Evolutionary conservation across 768 basidiomycete species (phyloP), one percentile per base, ranked within the genome.

Genomic region (Pholiota molesta): DNA sequence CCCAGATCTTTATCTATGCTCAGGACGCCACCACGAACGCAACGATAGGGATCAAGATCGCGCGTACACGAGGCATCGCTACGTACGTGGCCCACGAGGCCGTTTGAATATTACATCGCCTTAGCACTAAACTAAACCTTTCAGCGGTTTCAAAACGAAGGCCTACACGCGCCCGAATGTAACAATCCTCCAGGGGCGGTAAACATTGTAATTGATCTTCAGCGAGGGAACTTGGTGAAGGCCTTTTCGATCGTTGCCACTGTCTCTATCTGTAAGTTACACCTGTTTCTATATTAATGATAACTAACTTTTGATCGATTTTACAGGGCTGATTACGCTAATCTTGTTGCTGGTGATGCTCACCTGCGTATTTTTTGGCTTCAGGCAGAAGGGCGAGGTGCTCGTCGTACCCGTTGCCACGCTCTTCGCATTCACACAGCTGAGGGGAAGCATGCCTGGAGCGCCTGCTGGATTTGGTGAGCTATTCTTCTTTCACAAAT

Each of bases 371-470:
- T 63, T 69, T 28, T 69, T 69, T 26, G 65, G 68, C n/a, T 69
- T 67, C 29, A 63, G 62, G 39, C 68, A 69, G 52, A 59, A 57
- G 3, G 52, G 60, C 14, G 68, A 69, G 52, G 62, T 69, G 4
- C 40, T 69, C 35, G 42, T 69, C 19, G 62, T 67, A 13, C 68
- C 68, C 1, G 68, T 69, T 9, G 66, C 68, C 2, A 69, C 68
- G 1, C 51, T 69, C 5, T 69, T 69, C 17, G 64, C 68, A 16
- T 69, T 69, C 37, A 69, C 68, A 0, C 66, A 68, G 44, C 55
- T 72, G 26, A 56, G 69, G n/a, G 66, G 67, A 28, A 70, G 68
- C 23, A 72, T 72, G 69, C 69, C 71, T 1, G 69, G 69, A 23
- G 69, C 69, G 2, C 69, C 69, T 6, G 57, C 59, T 5, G 69